Evolutionary conservation across 2,329 filamentous ascomycete species (phyloP), one percentile per base, ranked within the genome.

Genomic region (Hypoxylon sp.): DNA sequence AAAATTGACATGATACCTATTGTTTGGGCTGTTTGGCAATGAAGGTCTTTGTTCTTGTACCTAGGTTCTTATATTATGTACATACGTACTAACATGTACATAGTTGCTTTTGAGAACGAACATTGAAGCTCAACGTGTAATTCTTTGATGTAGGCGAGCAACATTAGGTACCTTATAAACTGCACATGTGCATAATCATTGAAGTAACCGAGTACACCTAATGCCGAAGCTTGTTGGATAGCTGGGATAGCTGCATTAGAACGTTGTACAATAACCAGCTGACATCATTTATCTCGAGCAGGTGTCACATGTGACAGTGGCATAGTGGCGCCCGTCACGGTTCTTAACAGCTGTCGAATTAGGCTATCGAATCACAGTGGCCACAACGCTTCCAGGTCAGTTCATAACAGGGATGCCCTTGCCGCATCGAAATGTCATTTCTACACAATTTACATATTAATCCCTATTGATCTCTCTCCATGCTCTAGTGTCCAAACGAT

Each of bases 251-350:
- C 60, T 67, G 63, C 60, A 70, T 70, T 50, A 14, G 49, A 52
- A 58, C 58, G 55, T 64, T 64, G 67, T 65, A 46, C 52, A 45
- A 23, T 28, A 60, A 56, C 17, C 65, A 65, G 64, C 68, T 70
- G 68, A 70, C 68, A 70, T 70, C 68, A 70, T 70, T 61, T 38
- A 64, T 14, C 43, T 48, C 23, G 30, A 65, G 32, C 7, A 49
- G 53, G 52, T 64, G 61, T 57, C 57, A 36, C 70, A 72, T 72
- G 68, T 72, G 70, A 68, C 70, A 70, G 60, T 72, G 69, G 59
- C 67, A 70, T 65, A 65, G 68, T 72, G 69, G 64, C 57, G 48
- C 61, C 32, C 28, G 45, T 59, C 56, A 57, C 48, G 14, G 49
- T 49, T 55, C 14, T 48, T 64, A 68, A 62, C 68, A 70, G 65